These are phyloP conservation scores for Physcomitrellopsis africana DNA, from an alignment of 225 moss, liverwort and hornwort genomes.

Conservation along the genomic window DNA sequence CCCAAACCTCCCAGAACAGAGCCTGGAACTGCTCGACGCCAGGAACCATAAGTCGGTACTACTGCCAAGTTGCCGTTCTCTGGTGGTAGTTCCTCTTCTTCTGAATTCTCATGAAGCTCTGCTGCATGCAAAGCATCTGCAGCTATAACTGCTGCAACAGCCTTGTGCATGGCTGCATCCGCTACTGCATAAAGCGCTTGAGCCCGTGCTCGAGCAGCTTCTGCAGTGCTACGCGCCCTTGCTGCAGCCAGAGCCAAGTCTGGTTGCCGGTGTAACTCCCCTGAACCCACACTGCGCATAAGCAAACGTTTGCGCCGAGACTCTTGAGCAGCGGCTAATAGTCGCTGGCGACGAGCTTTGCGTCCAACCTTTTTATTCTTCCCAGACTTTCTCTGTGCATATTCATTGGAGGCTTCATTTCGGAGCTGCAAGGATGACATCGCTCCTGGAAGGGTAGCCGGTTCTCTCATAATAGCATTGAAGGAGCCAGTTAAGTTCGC, in stretches of 20 bases:
- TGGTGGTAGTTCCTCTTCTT: conserved; percentile 40
- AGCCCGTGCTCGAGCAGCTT: conserved; percentile 73
- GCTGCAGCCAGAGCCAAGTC: conserved; percentile 57
- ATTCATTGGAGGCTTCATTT: conserved; percentile 35
- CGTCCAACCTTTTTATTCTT: conserved; percentile 76
- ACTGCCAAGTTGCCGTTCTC: conserved; percentile 30
- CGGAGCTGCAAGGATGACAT: conserved; percentile 40
- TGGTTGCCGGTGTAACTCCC: conserved; percentile 40
- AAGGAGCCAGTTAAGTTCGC: conserved; percentile 80
- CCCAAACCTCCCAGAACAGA: conserved; percentile 24
- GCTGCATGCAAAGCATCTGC: conserved; percentile 79
- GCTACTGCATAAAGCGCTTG: conserved; percentile 92
- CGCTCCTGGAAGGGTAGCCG: conserved; percentile 33
- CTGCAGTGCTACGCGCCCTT: conserved; percentile 67
- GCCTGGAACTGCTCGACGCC: conserved; percentile 78
- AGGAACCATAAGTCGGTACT: conserved; percentile 81
- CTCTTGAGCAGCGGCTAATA: conserved; percentile 86
- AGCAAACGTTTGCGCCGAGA: conserved; percentile 76
- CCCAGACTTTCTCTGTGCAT: conserved; percentile 40
- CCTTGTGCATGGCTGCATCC: conserved; percentile 98
- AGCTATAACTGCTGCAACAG: conserved; percentile 84
- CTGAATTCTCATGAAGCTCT: conserved; percentile 26
- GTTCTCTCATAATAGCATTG: conserved; percentile 55
- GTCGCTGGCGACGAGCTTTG: conserved; percentile 83
- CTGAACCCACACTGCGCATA: conserved; percentile 44